These are phyloP conservation scores for Maudiozyma saulgeensis DNA, from an alignment of 805 yeast genomes.

Conservation along the genomic window DNA sequence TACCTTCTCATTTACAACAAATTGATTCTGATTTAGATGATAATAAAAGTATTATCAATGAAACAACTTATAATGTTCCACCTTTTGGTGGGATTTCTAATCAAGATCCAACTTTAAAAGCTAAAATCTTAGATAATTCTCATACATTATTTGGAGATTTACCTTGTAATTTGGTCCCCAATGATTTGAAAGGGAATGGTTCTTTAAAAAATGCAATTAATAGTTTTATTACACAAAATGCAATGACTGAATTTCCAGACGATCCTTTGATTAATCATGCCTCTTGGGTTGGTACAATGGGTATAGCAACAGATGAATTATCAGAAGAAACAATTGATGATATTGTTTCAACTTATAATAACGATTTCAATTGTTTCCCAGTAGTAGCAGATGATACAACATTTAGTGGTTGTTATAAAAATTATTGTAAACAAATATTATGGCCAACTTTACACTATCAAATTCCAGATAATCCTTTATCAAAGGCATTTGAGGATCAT, in stretches of 20 bases:
- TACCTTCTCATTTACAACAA: neutral
- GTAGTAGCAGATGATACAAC: constrained; percentile 68
- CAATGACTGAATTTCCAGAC: neutral
- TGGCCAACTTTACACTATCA: constrained; percentile 96
- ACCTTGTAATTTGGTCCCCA: constrained; percentile 64
- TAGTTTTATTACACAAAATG: constrained; percentile 37
- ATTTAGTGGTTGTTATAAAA: constrained; percentile 81
- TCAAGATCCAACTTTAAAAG: constrained; percentile 41
- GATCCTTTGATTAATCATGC: constrained; percentile 26
- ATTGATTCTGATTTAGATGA: constrained; percentile 6
- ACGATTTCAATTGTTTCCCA: constrained; percentile 48
- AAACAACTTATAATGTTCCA: constrained; percentile 25
- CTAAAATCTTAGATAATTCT: constrained; percentile 29
- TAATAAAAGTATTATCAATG: constrained; percentile 9
- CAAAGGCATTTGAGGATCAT: constrained; percentile 88
- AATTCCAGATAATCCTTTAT: constrained; percentile 87
- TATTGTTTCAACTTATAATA: constrained; percentile 39
- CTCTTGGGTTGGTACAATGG: constrained; percentile 81
- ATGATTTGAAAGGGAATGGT: constrained; percentile 65
- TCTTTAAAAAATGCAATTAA: constrained; percentile 81
- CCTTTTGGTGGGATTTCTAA: constrained; percentile 67
- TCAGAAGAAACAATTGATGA: constrained; percentile 44
- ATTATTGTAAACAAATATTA: constrained; percentile 84
- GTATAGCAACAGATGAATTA: constrained; percentile 84
- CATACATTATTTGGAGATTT: constrained; percentile 36